A percentile compares a stretch with the other conserved stretches of the same genome.
phyloP scores from a whole-genome alignment of 2,329 filamentous ascomycete species.

The Fusarium lyarnte region DNA sequence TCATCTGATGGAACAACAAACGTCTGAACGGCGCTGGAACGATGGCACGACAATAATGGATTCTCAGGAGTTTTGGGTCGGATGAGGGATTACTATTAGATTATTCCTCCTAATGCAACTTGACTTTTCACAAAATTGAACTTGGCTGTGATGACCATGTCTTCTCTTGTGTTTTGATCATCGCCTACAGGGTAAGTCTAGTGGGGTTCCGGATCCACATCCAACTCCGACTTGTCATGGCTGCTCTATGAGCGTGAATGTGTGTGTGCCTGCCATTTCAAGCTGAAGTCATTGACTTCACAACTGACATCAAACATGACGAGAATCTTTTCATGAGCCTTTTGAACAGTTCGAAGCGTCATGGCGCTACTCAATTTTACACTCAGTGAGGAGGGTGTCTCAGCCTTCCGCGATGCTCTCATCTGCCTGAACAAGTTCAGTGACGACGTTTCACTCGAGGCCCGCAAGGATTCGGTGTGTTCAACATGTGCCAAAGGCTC shows the following conservation, averaged over 20 bases:
- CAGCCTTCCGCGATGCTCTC: constrained; percentile 76
- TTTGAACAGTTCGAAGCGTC: neutral
- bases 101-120: constrained; percentile 7
- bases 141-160: neutral
- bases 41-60: constrained; percentile 23
- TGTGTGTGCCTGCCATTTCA: neutral
- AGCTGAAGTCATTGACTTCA: neutral
- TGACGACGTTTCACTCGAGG: constrained; percentile 80
- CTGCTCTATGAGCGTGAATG: neutral
- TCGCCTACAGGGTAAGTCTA: constrained; percentile 13
- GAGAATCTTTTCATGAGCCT: neutral
- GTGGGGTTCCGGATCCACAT: constrained; percentile 4
- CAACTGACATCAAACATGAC: neutral
- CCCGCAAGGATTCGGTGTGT: constrained; percentile 71
- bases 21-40: neutral
- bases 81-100: neutral
- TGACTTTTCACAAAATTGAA: neutral
- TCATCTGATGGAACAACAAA: neutral
- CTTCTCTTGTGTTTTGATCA: neutral
- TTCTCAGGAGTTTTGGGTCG: constrained; percentile 12
- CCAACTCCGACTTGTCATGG: neutral
- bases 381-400: constrained; percentile 76
- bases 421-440: constrained; percentile 82
- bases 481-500: neutral
- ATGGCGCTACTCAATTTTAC: constrained; percentile 77